Conservation (phyloP, 352 stramenopile species). For the Phytopythium aichiense region DNA sequence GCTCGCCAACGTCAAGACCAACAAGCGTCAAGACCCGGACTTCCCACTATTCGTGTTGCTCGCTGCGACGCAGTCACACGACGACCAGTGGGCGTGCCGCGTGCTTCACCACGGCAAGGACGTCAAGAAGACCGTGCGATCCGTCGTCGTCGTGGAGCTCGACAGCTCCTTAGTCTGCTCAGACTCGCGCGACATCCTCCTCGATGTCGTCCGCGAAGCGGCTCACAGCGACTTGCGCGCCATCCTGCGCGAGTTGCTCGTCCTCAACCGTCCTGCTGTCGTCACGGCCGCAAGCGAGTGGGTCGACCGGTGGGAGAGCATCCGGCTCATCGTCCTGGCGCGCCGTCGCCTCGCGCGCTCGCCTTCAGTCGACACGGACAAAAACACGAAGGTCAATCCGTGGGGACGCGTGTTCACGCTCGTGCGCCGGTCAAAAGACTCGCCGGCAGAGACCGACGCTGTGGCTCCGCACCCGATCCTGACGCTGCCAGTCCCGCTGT, state of each 20-base stretch:
- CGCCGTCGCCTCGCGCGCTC: background rate
- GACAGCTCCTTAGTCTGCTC: background rate
- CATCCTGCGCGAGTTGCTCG: conserved; percentile 1
- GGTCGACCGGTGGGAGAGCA: background rate
- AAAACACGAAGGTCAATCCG: background rate
- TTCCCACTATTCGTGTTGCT: conserved; percentile 1
- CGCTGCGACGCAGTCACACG: background rate
- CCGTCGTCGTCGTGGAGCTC: background rate
- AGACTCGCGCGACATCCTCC: background rate
- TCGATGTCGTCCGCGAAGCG: background rate
- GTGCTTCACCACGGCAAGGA: background rate
- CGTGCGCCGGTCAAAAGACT: background rate
- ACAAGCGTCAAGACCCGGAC: background rate
- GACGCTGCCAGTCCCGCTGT: background rate
- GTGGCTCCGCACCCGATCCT: background rate
- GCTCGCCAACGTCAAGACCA: background rate
- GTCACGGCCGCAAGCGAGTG: background rate
- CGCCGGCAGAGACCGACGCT: background rate
- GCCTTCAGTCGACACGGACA: background rate
- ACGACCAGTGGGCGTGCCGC: background rate
- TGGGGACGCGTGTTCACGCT: background rate
- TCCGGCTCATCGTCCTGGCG: background rate
- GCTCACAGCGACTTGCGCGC: background rate
- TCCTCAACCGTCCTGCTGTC: background rate
- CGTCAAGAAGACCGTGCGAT: background rate